phyloP scores from a whole-genome alignment of 805 yeast genomes.

The Spathaspora passalidarum region DNA sequence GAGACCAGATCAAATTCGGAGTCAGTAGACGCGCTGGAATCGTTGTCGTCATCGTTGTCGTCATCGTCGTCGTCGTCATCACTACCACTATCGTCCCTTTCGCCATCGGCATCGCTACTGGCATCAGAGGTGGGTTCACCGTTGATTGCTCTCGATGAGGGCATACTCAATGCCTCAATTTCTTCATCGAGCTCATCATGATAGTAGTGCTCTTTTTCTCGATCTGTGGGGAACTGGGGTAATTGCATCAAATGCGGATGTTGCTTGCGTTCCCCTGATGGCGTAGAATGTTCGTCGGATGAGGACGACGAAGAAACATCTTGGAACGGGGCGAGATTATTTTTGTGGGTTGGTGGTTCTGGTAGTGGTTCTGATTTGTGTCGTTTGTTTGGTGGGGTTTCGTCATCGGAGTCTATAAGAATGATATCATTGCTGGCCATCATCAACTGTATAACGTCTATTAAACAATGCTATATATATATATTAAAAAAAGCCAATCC shows the following conservation, averaged over 20 bases:
- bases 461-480: no score
- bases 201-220: background rate
- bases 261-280: background rate
- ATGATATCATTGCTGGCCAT: constrained; percentile 19
- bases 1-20: constrained; percentile 11
- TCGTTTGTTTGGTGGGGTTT: constrained; percentile 7
- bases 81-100: background rate
- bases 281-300: background rate
- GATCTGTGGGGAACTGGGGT: constrained; percentile 3
- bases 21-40: background rate
- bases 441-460: no score
- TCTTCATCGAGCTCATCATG: constrained; percentile 4
- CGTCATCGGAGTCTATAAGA: constrained; percentile 23
- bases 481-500: no score
- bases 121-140: background rate
- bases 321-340: constrained; percentile 6
- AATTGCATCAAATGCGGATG: background rate
- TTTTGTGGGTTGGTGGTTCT: background rate
- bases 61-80: constrained; percentile 4
- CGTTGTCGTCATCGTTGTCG: constrained; percentile 1
- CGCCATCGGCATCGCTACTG: constrained; percentile 1
- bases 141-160: constrained; percentile 6
- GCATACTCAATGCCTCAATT: constrained; percentile 3
- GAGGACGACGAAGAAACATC: constrained; percentile 6
- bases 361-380: constrained; percentile 2